Evolutionary conservation across 2,329 filamentous ascomycete species (phyloP), one percentile per base, ranked within the genome.

Genomic region (Ceratocystis colombiana): DNA sequence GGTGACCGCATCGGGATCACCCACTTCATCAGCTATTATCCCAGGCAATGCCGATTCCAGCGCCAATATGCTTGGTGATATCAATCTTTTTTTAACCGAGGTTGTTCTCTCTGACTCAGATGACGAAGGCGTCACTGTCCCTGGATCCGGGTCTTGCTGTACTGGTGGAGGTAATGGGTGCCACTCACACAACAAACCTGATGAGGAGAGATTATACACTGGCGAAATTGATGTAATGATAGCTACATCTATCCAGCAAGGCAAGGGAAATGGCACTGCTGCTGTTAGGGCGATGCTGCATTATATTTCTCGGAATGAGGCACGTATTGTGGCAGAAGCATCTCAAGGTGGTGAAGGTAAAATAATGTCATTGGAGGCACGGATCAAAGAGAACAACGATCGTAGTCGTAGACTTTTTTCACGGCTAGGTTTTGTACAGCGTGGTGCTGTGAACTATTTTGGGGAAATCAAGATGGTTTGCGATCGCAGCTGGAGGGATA

Each of bases 151-250:
- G 5, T 57, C 57, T 15, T 68, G 59, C 44, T 68, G 57, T 1
- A 75, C 74, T 0, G 72, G 73, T 0, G 72, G 72, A 12, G 70
- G 66, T 15, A 67, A 66, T 6, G 67, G 71, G 2, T 62, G 22
- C 41, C 66, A 70, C 64, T 20, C 10, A 10, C 64, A 66, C 44
- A 28, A 22, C 33, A 17, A 3, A 22, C 28, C 46, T 5, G 62
- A 68, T 10, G 64, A 70, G 20, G 48, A 71, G 10, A 69, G 68
- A 46, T 71, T 70, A 68, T 74, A 76, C 68, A 75, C 87, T 2
- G 91, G 88, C 28, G 91, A 96, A 72, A 76, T 96, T 5, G 90
- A 96, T 74, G 82, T 96, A 69, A 96, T 96, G 91, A 86, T 96
- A 68, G 90, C 90, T 0, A 76, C 78, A 1, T 76, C 76, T 3